Evolutionary conservation across 352 stramenopile genomes (phyloP).

Genomic region (Globisporangium yorkense): DNA sequence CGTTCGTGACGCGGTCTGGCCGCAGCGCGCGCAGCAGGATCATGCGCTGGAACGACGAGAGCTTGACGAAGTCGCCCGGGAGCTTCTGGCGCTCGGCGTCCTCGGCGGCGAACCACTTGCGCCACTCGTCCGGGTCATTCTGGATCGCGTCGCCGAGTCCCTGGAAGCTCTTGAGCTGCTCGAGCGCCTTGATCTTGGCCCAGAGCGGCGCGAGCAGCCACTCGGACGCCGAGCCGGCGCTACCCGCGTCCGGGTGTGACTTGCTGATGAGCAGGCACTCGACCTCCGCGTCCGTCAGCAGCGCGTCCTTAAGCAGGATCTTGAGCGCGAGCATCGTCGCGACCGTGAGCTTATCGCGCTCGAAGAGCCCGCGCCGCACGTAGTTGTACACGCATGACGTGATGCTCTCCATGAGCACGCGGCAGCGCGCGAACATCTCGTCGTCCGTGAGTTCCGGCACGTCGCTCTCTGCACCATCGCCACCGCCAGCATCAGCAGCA

Average conservation of each 20-base stretch:
- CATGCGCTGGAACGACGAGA: slow-evolving; percentile 77
- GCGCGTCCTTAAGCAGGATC: slow-evolving; percentile 88
- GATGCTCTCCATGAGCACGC: slow-evolving; percentile 89
- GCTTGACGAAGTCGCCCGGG: slow-evolving; percentile 89
- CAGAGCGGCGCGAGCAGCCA: slow-evolving; percentile 90
- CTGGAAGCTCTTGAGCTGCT: slow-evolving; percentile 89
- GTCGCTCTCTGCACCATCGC: not conserved
- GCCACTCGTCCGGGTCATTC: slow-evolving; percentile 95
- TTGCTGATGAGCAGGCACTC: slow-evolving; percentile 89
- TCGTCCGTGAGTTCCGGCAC: slow-evolving; percentile 84
- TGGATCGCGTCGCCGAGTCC: slow-evolving; percentile 94
- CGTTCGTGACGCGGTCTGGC: slow-evolving; percentile 93
- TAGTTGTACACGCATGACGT: slow-evolving; percentile 96
- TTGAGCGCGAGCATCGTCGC: slow-evolving; percentile 93
- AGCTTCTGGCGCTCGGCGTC: slow-evolving; percentile 93
- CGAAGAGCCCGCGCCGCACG: slow-evolving; percentile 91
- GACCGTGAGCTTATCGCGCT: slow-evolving; percentile 94
- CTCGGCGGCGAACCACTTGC: slow-evolving; percentile 94
- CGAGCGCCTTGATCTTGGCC: slow-evolving; percentile 91
- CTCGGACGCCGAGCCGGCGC: slow-evolving; percentile 90
- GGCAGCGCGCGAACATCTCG: slow-evolving; percentile 79
- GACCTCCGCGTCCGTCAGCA: slow-evolving; percentile 84
- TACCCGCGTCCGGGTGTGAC: slow-evolving; percentile 83
- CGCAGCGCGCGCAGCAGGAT: slow-evolving; percentile 91
- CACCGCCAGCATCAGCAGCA: not conserved